phyloP scores from a whole-genome alignment of 495 filamentous ascomycete species.

The Aspergillus funiculosus region DNA sequence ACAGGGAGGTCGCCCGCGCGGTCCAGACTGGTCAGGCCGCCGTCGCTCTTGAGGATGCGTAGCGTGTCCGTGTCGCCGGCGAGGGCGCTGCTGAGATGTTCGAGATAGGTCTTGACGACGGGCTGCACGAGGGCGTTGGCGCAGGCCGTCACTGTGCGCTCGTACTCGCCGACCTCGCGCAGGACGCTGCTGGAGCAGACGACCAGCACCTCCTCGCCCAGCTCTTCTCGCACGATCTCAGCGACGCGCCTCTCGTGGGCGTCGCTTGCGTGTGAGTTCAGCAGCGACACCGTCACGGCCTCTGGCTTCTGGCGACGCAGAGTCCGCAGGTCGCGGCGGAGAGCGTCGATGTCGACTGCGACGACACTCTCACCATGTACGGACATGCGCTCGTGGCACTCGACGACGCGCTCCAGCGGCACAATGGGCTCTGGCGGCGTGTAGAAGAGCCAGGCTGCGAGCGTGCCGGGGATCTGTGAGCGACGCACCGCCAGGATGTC shows the following conservation, averaged over 20 bases:
- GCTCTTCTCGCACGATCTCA: constrained; percentile 31
- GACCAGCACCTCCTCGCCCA: constrained; percentile 33
- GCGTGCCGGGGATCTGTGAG: constrained; percentile 45
- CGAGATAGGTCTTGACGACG: constrained; percentile 41
- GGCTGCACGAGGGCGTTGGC: constrained; percentile 49
- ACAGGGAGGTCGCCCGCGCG: constrained; percentile 43
- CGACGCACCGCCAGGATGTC: constrained; percentile 39
- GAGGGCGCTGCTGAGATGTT: constrained; percentile 33
- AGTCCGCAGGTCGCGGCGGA: constrained; percentile 28
- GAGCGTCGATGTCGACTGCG: constrained; percentile 32
- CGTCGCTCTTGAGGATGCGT: constrained; percentile 46
- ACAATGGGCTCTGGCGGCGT: constrained; percentile 44
- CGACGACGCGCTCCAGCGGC: constrained; percentile 43
- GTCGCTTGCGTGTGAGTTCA: constrained; percentile 45
- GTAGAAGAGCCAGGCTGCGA: constrained; percentile 45
- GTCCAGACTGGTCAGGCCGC: constrained; percentile 40
- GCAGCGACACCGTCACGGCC: constrained; percentile 42
- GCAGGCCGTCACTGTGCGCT: constrained; percentile 47
- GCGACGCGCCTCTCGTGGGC: constrained; percentile 37
- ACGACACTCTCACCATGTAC: constrained; percentile 38
- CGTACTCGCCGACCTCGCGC: constrained; percentile 47
- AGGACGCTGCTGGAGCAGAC: constrained; percentile 44
- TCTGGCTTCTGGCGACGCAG: constrained; percentile 34
- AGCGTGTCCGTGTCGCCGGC: constrained; percentile 36
- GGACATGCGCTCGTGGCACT: constrained; percentile 44